Evolutionary conservation across 179 eudicot genomes (phyloP).

Genomic region (Beta corolliflora): DNA sequence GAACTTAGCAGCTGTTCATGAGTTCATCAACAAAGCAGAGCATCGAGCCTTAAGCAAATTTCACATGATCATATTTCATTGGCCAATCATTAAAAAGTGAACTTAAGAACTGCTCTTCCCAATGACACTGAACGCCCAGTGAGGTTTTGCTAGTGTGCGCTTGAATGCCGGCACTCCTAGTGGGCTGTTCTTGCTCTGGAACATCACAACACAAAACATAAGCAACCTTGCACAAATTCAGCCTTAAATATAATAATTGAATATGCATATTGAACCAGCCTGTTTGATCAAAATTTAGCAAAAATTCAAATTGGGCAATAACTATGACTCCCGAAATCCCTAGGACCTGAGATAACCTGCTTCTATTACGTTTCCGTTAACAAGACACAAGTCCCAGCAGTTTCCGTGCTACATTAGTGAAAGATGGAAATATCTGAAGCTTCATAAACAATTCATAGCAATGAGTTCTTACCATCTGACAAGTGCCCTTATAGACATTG

Average conservation of each 20-base stretch:
- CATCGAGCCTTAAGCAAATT: background rate
- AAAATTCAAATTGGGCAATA: too few relatives aligned
- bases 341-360: too few relatives aligned
- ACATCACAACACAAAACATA: background rate
- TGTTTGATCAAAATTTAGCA: too few relatives aligned
- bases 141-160: slow-evolving; percentile 56
- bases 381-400: too few relatives aligned
- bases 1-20: background rate
- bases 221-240: background rate
- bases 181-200: slow-evolving; percentile 71
- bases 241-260: too few relatives aligned
- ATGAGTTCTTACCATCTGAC: slow-evolving; percentile 18
- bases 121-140: slow-evolving; percentile 29
- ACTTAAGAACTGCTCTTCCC: slow-evolving; percentile 43
- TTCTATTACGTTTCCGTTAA: too few relatives aligned
- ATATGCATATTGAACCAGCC: too few relatives aligned
- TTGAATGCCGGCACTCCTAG: slow-evolving; percentile 55
- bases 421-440: too few relatives aligned
- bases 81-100: background rate
- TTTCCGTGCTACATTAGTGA: too few relatives aligned
- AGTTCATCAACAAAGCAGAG: background rate
- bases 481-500: slow-evolving; percentile 49
- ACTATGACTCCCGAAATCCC: too few relatives aligned
- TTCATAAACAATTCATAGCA: background rate
- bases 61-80: background rate